A percentile compares a stretch with the other conserved stretches of the same genome.
Evolutionary conservation across 179 eudicot genomes (phyloP).

Genomic region (Gypsophila paniculata): DNA sequence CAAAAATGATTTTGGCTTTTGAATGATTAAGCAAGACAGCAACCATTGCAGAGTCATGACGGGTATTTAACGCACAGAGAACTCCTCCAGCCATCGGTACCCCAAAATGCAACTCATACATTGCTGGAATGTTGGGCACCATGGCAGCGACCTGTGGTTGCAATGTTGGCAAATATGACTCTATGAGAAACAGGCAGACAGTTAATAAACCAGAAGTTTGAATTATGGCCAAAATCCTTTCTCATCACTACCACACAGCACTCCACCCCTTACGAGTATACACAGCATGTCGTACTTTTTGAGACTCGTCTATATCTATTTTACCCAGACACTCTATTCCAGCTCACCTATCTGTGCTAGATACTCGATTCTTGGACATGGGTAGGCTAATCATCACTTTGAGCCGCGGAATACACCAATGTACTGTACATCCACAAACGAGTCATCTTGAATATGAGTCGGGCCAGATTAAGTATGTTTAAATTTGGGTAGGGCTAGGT

Average conservation of each 20-base stretch:
- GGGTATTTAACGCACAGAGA: slow-evolving; percentile 61
- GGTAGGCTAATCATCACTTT: not conserved
- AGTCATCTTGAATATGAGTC: too few species aligned
- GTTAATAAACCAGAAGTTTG: not conserved
- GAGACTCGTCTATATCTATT: not conserved
- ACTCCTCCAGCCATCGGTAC: slow-evolving; percentile 90
- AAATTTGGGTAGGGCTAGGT: too few species aligned
- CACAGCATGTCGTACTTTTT: not conserved
- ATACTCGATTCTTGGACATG: slow-evolving; percentile 4
- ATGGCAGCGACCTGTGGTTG: slow-evolving; percentile 60
- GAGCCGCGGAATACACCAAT: not conserved
- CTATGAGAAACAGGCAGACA: slow-evolving; percentile 2
- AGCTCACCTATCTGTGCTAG: not conserved
- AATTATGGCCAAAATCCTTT: not conserved
- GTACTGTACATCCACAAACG: too few species aligned
- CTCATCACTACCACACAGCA: not conserved
- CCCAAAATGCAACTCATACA: slow-evolving; percentile 75
- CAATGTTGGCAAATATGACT: not conserved
- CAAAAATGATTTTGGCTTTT: slow-evolving; percentile 58
- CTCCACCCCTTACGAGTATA: not conserved
- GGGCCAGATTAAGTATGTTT: too few species aligned
- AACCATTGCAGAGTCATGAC: slow-evolving; percentile 64
- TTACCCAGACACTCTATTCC: not conserved
- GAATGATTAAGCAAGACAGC: slow-evolving; percentile 61
- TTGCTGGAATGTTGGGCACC: slow-evolving; percentile 73